A percentile compares a stretch with the other conserved stretches of the same genome.
phyloP scores from a whole-genome alignment of 768 basidiomycete species.

The Auricularia sp. region DNA sequence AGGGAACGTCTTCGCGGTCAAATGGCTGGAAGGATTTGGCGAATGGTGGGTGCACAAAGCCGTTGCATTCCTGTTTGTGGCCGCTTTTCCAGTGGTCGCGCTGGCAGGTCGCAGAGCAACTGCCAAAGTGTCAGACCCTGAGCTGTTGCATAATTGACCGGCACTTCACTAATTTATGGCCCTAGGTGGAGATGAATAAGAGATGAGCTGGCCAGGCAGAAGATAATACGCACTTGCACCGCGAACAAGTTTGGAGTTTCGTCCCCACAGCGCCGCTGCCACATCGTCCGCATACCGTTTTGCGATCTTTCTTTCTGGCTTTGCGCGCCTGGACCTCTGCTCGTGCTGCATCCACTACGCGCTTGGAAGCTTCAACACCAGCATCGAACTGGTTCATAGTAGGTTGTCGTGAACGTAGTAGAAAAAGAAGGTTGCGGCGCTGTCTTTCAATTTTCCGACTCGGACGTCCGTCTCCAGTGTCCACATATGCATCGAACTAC shows the following conservation, averaged over 20 bases:
- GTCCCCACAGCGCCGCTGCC: background rate
- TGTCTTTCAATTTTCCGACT: background rate
- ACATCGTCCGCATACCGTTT: background rate
- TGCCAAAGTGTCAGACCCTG: background rate
- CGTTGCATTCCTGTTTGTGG: background rate
- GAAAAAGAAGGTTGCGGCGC: background rate
- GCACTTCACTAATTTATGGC: background rate
- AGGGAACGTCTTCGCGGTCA: background rate
- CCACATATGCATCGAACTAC: background rate
- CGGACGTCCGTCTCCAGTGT: background rate
- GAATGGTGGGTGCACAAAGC: background rate
- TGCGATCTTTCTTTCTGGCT: background rate
- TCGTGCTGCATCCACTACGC: background rate
- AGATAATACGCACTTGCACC: background rate
- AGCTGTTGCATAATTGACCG: no score
- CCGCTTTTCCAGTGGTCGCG: background rate
- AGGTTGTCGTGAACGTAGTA: background rate
- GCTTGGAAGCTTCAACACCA: background rate
- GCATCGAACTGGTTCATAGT: background rate
- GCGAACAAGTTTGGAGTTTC: background rate
- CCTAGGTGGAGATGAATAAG: background rate
- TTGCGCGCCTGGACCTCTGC: background rate
- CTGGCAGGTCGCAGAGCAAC: background rate
- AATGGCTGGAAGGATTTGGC: background rate
- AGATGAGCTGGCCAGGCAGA: background rate